phyloP scores from a whole-genome alignment of 2,329 filamentous ascomycete genomes.

The Fusarium fracticaudum region DNA sequence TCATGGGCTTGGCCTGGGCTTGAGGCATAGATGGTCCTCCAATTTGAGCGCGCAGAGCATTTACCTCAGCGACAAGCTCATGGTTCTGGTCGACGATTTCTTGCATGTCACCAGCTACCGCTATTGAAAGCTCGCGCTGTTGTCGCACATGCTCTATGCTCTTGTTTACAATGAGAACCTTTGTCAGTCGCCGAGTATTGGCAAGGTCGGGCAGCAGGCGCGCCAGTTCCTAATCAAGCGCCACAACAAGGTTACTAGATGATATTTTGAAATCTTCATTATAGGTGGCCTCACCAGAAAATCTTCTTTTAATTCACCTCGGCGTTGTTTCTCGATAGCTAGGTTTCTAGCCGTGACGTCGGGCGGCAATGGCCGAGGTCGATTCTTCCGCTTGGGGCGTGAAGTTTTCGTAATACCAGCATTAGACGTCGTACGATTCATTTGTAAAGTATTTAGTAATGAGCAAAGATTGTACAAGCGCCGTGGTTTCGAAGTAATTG shows the following conservation, averaged over 20 bases:
- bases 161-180: slow-evolving; percentile 20
- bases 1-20: not conserved
- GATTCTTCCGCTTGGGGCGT: slow-evolving; percentile 7
- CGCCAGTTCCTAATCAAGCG: not conserved
- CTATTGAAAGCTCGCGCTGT: not conserved
- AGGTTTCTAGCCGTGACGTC: slow-evolving; percentile 16
- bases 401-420: not conserved
- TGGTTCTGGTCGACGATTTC: not conserved
- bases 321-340: slow-evolving; percentile 22
- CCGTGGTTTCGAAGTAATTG: not conserved
- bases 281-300: not conserved
- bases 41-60: slow-evolving; percentile 5
- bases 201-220: slow-evolving; percentile 4
- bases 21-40: not conserved
- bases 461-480: not conserved
- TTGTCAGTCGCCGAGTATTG: slow-evolving; percentile 9
- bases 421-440: not conserved
- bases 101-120: not conserved
- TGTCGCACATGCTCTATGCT: slow-evolving; percentile 12
- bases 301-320: slow-evolving; percentile 12
- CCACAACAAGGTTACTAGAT: not conserved
- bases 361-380: slow-evolving; percentile 7
- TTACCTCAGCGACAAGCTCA: slow-evolving; percentile 1
- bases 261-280: not conserved
- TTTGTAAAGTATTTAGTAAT: not conserved